Evolutionary conservation across 139 green algal species (phyloP).

Genomic region (Coelastrella sp.): DNA sequence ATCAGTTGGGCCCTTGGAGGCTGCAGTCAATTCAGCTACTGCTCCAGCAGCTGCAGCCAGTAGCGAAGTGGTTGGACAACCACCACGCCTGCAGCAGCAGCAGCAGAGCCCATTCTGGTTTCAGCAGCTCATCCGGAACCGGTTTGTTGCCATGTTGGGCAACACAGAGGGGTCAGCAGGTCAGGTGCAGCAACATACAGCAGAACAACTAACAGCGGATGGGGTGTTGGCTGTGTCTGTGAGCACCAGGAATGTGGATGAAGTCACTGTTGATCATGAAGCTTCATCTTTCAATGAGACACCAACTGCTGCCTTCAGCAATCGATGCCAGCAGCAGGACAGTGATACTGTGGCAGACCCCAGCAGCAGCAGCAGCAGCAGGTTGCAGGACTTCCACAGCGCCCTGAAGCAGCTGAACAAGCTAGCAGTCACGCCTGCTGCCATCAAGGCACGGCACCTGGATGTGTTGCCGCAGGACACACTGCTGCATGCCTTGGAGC

Average conservation of each 20-base stretch:
- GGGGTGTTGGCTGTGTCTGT: neutral
- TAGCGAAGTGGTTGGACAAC: too few species aligned
- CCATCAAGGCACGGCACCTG: neutral
- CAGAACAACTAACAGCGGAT: constrained; percentile 4
- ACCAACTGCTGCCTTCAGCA: neutral
- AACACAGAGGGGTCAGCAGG: neutral
- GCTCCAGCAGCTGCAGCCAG: neutral
- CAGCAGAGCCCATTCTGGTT: too few species aligned
- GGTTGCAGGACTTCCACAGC: too few species aligned
- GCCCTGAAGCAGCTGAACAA: too few species aligned
- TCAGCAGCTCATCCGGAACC: too few species aligned
- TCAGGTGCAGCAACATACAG: neutral
- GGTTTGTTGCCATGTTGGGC: too few species aligned
- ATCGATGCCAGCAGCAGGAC: neutral
- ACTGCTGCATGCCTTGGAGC: neutral
- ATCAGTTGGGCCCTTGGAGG: neutral
- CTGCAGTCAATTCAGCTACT: neutral
- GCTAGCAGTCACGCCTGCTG: neutral
- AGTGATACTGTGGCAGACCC: neutral
- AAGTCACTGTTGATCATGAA: too few species aligned
- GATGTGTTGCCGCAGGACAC: neutral
- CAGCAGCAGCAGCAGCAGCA: constrained; percentile 12
- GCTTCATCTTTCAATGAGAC: neutral
- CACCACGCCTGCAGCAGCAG: too few species aligned
- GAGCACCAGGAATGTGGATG: neutral